Conservation (phyloP, 2,329 filamentous ascomycete species). For the Blastomyces parvus region DNA sequence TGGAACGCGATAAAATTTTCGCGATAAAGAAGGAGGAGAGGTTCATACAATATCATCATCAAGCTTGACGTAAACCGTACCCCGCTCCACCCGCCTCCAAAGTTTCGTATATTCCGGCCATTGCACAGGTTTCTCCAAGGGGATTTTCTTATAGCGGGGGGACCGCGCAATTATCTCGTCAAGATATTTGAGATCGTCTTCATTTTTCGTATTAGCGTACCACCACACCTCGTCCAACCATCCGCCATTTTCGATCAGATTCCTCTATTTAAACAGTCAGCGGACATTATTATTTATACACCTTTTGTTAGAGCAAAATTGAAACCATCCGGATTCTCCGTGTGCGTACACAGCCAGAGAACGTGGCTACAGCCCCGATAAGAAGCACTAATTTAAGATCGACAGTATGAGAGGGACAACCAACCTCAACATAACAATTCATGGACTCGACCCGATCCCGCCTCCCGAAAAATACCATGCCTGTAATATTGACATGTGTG, state of each 20-base stretch:
- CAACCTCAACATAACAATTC: slow-evolving; percentile 12
- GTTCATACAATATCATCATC: slow-evolving; percentile 33
- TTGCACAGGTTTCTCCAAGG: slow-evolving; percentile 9
- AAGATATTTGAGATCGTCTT: slow-evolving; percentile 31
- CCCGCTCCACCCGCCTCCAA: slow-evolving; percentile 11
- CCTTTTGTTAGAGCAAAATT: neutral
- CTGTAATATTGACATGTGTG: slow-evolving; percentile 10
- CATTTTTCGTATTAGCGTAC: slow-evolving; percentile 31
- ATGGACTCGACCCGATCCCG: slow-evolving; percentile 10
- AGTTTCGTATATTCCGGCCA: slow-evolving; percentile 12
- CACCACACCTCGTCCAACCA: slow-evolving; percentile 37
- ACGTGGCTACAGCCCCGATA: too few species aligned
- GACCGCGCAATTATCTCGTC: slow-evolving; percentile 23
- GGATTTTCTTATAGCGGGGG: slow-evolving; percentile 13
- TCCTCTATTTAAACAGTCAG: slow-evolving; percentile 19
- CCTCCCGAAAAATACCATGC: slow-evolving; percentile 12
- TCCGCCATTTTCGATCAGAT: slow-evolving; percentile 32
- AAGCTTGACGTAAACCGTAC: slow-evolving; percentile 27
- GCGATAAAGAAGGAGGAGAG: too few species aligned
- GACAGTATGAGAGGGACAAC: neutral
- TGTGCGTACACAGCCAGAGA: neutral
- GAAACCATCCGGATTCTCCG: neutral
- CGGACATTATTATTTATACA: neutral
- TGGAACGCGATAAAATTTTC: neutral
- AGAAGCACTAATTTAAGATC: neutral